Conservation (phyloP, 2,329 filamentous ascomycete species). For the Dendryphion nanum region DNA sequence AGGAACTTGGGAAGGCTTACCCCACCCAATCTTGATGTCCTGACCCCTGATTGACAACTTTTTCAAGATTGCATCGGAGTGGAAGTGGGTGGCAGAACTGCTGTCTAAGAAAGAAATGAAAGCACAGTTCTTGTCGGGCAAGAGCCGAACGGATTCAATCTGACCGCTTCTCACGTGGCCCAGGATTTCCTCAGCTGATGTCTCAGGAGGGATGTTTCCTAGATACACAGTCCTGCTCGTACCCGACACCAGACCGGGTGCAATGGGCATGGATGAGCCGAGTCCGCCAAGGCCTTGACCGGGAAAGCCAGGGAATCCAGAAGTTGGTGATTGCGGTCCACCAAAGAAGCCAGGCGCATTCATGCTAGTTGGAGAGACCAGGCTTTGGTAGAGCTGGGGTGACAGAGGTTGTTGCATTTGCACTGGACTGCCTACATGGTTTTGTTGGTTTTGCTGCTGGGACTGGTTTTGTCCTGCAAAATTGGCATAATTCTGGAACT, state of each 20-base stretch:
- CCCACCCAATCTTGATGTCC: constrained; percentile 99
- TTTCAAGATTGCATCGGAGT: constrained; percentile 99
- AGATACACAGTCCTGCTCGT: constrained; percentile 97
- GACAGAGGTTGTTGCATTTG: constrained; percentile 71
- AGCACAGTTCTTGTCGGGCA: constrained; percentile 99
- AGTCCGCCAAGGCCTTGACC: constrained; percentile 62
- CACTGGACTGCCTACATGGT: constrained; percentile 69
- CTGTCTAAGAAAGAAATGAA: constrained; percentile 99
- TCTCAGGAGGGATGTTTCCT: constrained; percentile 98
- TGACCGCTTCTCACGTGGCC: constrained; percentile 95
- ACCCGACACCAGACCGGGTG: constrained; percentile 77
- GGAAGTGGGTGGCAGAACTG: constrained; percentile 96
- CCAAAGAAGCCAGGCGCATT: constrained; percentile 77
- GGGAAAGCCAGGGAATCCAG: constrained; percentile 65
- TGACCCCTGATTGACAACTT: constrained; percentile 98
- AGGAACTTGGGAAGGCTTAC: constrained; percentile 95
- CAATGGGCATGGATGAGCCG: constrained; percentile 72
- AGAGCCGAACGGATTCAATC: constrained; percentile 95
- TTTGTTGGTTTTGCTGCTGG: constrained; percentile 57
- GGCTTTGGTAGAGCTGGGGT: constrained; percentile 76
- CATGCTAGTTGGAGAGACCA: constrained; percentile 83
- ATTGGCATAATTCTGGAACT: constrained; percentile 80
- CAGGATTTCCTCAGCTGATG: constrained; percentile 91
- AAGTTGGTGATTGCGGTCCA: constrained; percentile 81
- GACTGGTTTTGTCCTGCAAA: constrained; percentile 62